Evolutionary conservation across 2,329 filamentous ascomycete species (phyloP).

Genomic region (Coniochaeta sp.): DNA sequence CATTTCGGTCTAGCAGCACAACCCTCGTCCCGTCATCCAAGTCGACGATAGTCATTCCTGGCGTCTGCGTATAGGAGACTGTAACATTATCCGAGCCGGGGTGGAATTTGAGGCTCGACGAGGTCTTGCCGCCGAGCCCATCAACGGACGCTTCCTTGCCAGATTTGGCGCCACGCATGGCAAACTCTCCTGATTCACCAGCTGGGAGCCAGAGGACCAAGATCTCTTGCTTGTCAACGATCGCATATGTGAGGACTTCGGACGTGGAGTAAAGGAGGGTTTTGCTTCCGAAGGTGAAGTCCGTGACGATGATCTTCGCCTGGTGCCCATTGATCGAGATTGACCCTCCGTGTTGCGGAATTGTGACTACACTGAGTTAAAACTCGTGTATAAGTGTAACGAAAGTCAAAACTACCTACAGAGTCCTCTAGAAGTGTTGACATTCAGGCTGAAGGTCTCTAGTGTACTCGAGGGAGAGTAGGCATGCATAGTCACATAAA

Average conservation of each 20-base stretch:
- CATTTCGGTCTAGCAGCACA: slow-evolving; percentile 43
- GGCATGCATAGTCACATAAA: slow-evolving; percentile 51
- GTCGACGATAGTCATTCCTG: slow-evolving; percentile 38
- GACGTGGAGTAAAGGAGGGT: slow-evolving; percentile 47
- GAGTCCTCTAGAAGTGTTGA: slow-evolving; percentile 47
- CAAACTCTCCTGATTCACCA: slow-evolving; percentile 47
- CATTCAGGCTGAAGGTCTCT: slow-evolving; percentile 45
- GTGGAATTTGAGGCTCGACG: slow-evolving; percentile 31
- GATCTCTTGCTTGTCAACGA: slow-evolving; percentile 36
- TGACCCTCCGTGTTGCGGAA: slow-evolving; percentile 39
- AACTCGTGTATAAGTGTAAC: neutral
- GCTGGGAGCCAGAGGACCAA: slow-evolving; percentile 45
- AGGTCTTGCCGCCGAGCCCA: slow-evolving; percentile 23
- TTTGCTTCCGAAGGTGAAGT: slow-evolving; percentile 46
- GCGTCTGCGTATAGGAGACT: slow-evolving; percentile 38
- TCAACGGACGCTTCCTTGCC: slow-evolving; percentile 21
- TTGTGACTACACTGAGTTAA: slow-evolving; percentile 24
- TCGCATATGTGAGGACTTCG: slow-evolving; percentile 43
- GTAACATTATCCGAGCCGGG: slow-evolving; percentile 29
- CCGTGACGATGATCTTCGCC: slow-evolving; percentile 53
- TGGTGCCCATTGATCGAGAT: slow-evolving; percentile 53
- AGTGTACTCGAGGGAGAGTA: slow-evolving; percentile 41
- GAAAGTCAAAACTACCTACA: slow-evolving; percentile 9
- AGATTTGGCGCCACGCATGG: slow-evolving; percentile 30
- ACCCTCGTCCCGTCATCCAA: slow-evolving; percentile 38